Conservation (phyloP, 768 basidiomycete species). For the Tulasnella calospora region DNA sequence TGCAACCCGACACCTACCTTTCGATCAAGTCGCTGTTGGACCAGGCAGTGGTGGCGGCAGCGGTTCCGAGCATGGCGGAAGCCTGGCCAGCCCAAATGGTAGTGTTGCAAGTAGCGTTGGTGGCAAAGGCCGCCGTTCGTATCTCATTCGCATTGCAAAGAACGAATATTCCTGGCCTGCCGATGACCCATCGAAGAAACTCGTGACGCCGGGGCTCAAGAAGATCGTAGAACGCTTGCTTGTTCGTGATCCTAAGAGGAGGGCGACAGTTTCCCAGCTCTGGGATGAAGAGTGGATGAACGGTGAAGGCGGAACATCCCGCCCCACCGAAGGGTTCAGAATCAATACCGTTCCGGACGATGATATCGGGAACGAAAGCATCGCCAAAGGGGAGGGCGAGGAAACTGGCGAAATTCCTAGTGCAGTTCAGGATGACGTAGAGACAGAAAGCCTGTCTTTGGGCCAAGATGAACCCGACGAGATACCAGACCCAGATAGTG, state of each 20-base stretch:
- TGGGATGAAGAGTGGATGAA: conserved; percentile 54
- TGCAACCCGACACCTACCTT: conserved; percentile 64
- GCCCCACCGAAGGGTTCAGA: conserved; percentile 24
- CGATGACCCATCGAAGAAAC: conserved; percentile 34
- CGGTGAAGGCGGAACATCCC: conserved; percentile 38
- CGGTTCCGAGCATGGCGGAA: conserved; percentile 28
- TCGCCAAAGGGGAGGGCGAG: conserved; percentile 7
- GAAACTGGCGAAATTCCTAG: conserved; percentile 6
- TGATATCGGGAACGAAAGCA: neutral
- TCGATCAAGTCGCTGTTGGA: conserved; percentile 43
- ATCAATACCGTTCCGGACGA: conserved; percentile 13
- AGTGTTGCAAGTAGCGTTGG: conserved; percentile 34
- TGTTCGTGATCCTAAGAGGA: conserved; percentile 60
- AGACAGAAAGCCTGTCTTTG: neutral
- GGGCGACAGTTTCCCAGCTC: conserved; percentile 58
- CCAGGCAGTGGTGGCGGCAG: conserved; percentile 38
- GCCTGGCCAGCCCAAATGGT: conserved; percentile 32
- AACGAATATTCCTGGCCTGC: conserved; percentile 73
- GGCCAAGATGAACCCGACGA: neutral
- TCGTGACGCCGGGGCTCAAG: conserved; percentile 43
- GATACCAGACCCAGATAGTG: conserved; percentile 7
- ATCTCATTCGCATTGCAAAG: conserved; percentile 74
- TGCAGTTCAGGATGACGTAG: neutral
- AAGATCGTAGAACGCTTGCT: conserved; percentile 57
- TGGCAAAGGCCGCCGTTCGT: conserved; percentile 46